Evolutionary conservation across 495 filamentous ascomycete genomes (phyloP).

Genomic region (Cenococcum geophilum): DNA sequence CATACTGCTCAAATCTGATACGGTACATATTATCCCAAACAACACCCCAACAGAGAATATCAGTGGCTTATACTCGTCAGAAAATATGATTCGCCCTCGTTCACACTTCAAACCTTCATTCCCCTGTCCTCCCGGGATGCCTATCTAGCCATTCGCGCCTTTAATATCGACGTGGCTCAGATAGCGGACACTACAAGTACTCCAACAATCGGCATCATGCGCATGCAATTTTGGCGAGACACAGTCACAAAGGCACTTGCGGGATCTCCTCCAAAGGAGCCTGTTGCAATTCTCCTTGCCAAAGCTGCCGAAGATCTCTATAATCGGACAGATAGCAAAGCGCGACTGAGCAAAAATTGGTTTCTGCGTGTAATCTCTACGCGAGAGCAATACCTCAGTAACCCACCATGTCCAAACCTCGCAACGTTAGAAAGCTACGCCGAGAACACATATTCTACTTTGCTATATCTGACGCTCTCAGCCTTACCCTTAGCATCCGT

Average conservation of each 20-base stretch:
- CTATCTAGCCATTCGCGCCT: slow-evolving; percentile 83
- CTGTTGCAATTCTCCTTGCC: slow-evolving; percentile 77
- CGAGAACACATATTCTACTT: slow-evolving; percentile 86
- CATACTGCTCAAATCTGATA: slow-evolving; percentile 6
- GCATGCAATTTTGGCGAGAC: slow-evolving; percentile 93
- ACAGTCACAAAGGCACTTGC: slow-evolving; percentile 65
- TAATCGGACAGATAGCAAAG: slow-evolving; percentile 47
- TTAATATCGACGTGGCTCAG: slow-evolving; percentile 85
- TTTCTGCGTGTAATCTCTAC: slow-evolving; percentile 68
- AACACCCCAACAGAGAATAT: not conserved
- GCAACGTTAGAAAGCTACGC: slow-evolving; percentile 77
- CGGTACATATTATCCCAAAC: not conserved
- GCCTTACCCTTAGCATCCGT: slow-evolving; percentile 68
- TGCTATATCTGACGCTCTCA: slow-evolving; percentile 85
- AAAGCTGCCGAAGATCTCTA: slow-evolving; percentile 59
- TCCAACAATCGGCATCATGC: slow-evolving; percentile 72
- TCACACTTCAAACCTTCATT: slow-evolving; percentile 77
- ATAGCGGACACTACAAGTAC: slow-evolving; percentile 83
- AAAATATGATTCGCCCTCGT: slow-evolving; percentile 79
- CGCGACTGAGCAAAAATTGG: slow-evolving; percentile 70
- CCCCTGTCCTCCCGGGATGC: slow-evolving; percentile 63
- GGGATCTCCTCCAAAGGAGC: slow-evolving; percentile 77
- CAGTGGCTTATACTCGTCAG: slow-evolving; percentile 37
- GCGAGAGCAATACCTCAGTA: slow-evolving; percentile 75
- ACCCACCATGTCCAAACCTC: slow-evolving; percentile 70